Evolutionary conservation across 2,329 filamentous ascomycete genomes (phyloP).

Genomic region (Diplodia intermedia): DNA sequence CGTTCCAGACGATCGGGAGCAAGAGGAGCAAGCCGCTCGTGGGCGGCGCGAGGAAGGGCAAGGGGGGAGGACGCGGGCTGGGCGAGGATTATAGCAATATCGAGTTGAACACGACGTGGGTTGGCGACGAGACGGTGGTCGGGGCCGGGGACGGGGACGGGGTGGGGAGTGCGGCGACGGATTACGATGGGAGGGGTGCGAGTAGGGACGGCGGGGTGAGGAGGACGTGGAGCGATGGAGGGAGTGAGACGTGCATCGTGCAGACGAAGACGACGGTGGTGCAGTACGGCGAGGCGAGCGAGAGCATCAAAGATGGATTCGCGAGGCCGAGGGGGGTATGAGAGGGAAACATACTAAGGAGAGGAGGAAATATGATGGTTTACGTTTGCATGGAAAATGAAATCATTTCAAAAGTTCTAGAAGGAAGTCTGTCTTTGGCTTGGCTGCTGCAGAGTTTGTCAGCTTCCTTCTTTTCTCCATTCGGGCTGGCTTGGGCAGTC

Average conservation of each 20-base stretch:
- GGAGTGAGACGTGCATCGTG: slow-evolving; percentile 19
- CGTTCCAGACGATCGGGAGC: slow-evolving; percentile 21
- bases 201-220: not conserved
- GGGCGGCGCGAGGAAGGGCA: not conserved
- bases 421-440: not conserved
- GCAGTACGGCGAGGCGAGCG: not conserved
- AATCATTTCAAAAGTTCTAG: not conserved
- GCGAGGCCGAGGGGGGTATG: not conserved
- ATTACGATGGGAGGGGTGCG: not conserved
- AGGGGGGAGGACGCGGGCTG: not conserved
- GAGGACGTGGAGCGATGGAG: slow-evolving; percentile 23
- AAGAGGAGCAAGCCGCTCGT: slow-evolving; percentile 8
- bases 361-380: no score
- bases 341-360: not conserved
- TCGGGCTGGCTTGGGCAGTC: not conserved
- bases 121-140: not conserved
- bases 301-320: not conserved
- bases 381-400: not conserved
- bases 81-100: slow-evolving; percentile 8
- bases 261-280: slow-evolving; percentile 21
- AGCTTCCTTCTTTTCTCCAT: not conserved
- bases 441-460: not conserved
- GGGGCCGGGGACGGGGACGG: not conserved
- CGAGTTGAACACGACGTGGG: slow-evolving; percentile 14
- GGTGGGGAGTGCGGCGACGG: not conserved